Evolutionary conservation across 768 basidiomycete genomes (phyloP), one percentile per base, ranked within the genome.

Genomic region (Trichaptum fuscoviolaceum): DNA sequence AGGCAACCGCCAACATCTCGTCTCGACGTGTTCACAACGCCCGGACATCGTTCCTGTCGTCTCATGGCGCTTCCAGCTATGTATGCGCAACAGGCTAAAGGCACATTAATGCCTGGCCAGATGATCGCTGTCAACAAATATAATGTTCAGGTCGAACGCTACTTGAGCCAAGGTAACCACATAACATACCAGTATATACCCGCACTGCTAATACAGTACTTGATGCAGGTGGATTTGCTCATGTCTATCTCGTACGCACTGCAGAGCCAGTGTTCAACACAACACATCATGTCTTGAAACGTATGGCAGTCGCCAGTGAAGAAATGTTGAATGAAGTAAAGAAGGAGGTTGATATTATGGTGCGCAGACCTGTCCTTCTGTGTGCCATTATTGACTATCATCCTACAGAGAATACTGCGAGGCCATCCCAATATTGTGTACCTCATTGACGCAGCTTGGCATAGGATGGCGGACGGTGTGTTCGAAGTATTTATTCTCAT

Each of bases 301-400:
- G 96, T 61, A 95, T 99, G 68, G 95, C 93, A 24, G 95, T 98
- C 59, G 84, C 92, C 26, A 93, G 90, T 75, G 93, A 98, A 75
- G 80, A 84, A 36, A 93, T 96, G 84, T 86, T 99, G 65, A 85
- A 88, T 15, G 96, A 97, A 72, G 96, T 99, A 58, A 92, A 93
- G 83, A 95, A 91, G 78, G 97, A 99, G 77, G 97, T 99, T 59
- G 95, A 99, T 73, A 93, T 99, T 70, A 99, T 99, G 97, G 97
- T 98, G 73, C 72, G 84, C 72, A 34, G 30, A 67, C 63, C 59
- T 60, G 24, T 57, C 59, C 67, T 69, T 66, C 68, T 75, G 77
- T 71, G 78, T 70, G 71, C 66, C 64, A 67, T 65, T 75, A 30
- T 69, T 66, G 35, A 26, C 18, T 3, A 20, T 15, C 23, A 8